Conservation (phyloP, 352 stramenopile genomes). For the Pythium phragmiticola region DNA sequence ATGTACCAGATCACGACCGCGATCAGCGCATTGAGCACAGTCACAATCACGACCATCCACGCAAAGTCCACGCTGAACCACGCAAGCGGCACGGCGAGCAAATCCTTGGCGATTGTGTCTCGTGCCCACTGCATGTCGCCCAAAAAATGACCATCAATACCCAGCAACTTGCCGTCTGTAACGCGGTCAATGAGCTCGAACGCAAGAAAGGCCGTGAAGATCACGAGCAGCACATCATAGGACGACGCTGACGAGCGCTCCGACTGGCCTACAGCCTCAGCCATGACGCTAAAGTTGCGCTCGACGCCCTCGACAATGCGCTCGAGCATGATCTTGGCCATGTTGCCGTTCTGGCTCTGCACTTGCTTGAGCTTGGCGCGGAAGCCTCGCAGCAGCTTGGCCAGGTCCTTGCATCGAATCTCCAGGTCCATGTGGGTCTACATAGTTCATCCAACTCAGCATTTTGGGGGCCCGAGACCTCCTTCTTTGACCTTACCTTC, state of each 20-base stretch:
- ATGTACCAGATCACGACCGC: slow-evolving; percentile 41
- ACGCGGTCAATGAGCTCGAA: slow-evolving; percentile 96
- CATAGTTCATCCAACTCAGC: not conserved
- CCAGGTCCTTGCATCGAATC: slow-evolving; percentile 91
- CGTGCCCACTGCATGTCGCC: slow-evolving; percentile 54
- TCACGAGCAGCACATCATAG: slow-evolving; percentile 87
- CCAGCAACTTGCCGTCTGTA: slow-evolving; percentile 90
- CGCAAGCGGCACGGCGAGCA: slow-evolving; percentile 41
- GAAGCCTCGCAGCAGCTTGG: slow-evolving; percentile 90
- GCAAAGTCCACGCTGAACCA: slow-evolving; percentile 50
- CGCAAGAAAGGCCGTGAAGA: slow-evolving; percentile 91
- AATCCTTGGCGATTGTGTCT: slow-evolving; percentile 39
- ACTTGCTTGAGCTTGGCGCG: slow-evolving; percentile 90
- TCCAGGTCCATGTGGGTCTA: slow-evolving; percentile 80
- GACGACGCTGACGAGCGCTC: slow-evolving; percentile 68
- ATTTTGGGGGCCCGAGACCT: not conserved
- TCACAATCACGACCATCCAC: slow-evolving; percentile 49
- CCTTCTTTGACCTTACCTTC: slow-evolving; percentile 39
- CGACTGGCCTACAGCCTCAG: slow-evolving; percentile 52
- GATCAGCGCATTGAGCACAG: slow-evolving; percentile 32
- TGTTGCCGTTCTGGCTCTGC: slow-evolving; percentile 74
- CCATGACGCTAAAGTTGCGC: slow-evolving; percentile 59
- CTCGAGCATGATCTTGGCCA: slow-evolving; percentile 73
- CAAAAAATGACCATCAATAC: slow-evolving; percentile 44
- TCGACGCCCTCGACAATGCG: slow-evolving; percentile 58